Evolutionary conservation across 305 asterid genomes (phyloP).

Genomic region (Fraxinus greggii): DNA sequence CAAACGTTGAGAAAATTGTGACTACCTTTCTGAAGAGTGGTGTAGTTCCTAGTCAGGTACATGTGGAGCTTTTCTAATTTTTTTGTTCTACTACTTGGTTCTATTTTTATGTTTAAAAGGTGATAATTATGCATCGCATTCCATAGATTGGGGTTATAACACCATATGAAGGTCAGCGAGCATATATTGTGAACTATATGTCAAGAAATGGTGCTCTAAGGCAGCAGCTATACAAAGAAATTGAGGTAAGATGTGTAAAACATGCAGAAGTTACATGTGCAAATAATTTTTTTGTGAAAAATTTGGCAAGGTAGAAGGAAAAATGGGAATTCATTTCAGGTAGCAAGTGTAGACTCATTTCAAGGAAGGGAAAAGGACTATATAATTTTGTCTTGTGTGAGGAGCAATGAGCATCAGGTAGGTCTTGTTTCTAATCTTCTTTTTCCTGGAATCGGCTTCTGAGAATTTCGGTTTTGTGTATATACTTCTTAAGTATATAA

Average conservation of each 20-base stretch:
- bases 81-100: constrained; percentile 5
- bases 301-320: background rate
- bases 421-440: constrained; percentile 22
- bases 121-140: constrained; percentile 20
- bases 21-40: constrained; percentile 97
- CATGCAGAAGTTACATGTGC: background rate
- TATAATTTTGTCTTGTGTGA: constrained; percentile 91
- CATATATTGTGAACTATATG: constrained; percentile 97
- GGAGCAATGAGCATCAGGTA: constrained; percentile 99
- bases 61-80: constrained; percentile 15
- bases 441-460: background rate
- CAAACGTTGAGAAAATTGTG: constrained; percentile 95
- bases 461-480: background rate
- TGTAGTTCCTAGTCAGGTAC: constrained; percentile 94
- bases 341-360: constrained; percentile 97
- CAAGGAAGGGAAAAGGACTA: constrained; percentile 99
- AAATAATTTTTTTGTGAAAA: background rate
- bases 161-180: constrained; percentile 99
- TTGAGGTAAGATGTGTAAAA: constrained; percentile 59
- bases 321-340: constrained; percentile 42
- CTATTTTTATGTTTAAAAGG: constrained; percentile 10
- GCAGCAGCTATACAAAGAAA: constrained; percentile 97
- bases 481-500: background rate
- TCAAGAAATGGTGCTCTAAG: constrained; percentile 93
- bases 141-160: constrained; percentile 96